Percentiles rank a stretch among this genome's conserved stretches.
Conservation (phyloP, 805 yeast genomes). For the Hanseniaspora clermontiae region DNA sequence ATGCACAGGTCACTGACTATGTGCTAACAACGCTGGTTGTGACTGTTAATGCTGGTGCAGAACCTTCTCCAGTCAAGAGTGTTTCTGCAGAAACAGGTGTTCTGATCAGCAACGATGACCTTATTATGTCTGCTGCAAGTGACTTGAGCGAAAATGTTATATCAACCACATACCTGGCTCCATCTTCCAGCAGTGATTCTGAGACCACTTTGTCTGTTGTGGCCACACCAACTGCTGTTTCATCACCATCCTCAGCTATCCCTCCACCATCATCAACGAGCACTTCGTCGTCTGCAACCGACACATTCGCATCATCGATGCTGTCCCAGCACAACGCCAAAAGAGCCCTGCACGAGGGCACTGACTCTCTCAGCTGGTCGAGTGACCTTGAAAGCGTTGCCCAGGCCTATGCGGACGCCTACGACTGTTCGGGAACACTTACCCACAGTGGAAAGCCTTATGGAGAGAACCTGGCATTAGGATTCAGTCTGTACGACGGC, state of each 20-base stretch:
- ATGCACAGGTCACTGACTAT: neutral
- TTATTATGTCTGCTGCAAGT: neutral
- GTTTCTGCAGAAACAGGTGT: neutral
- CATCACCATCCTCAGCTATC: slow-evolving; percentile 13
- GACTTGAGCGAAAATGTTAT: too few species aligned
- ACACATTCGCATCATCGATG: slow-evolving; percentile 29
- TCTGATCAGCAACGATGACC: neutral
- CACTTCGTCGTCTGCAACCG: slow-evolving; percentile 17
- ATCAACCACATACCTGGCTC: too few species aligned
- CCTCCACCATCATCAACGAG: neutral
- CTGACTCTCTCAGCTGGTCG: slow-evolving; percentile 40
- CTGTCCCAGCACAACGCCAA: slow-evolving; percentile 51
- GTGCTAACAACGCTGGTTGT: neutral
- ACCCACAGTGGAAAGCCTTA: slow-evolving; percentile 58
- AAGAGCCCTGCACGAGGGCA: slow-evolving; percentile 41
- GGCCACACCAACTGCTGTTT: neutral
- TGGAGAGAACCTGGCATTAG: slow-evolving; percentile 76
- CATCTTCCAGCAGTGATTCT: neutral
- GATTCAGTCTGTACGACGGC: slow-evolving; percentile 33
- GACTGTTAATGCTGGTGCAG: neutral
- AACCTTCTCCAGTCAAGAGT: neutral
- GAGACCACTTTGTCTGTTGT: neutral
- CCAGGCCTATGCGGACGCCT: slow-evolving; percentile 40
- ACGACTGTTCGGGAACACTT: slow-evolving; percentile 44
- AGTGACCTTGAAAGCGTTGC: slow-evolving; percentile 43